Evolutionary conservation across 805 yeast species (phyloP), one percentile per base, ranked within the genome.

Genomic region (Wickerhamiella parazyma): DNA sequence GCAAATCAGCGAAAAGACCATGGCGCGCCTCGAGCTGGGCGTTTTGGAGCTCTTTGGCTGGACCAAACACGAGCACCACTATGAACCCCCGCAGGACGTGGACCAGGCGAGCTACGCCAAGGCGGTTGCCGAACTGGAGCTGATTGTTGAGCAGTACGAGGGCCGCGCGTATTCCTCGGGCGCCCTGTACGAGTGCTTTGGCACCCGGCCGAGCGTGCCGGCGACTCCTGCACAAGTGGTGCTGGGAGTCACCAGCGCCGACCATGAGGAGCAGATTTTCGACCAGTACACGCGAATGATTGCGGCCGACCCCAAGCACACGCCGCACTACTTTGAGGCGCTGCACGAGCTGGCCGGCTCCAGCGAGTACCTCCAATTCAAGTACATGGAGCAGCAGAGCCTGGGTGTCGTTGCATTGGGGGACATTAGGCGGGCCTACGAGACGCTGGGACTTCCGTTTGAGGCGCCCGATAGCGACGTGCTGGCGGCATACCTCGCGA

Each of bases 241-340:
- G 19, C 44, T 52, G 18, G 56, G 58, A 14, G 29, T 38, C 17
- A 35, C 39, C 11, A n/a, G 33, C 9, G 16, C 39, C 9, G 44
- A 60, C 53, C 51, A 65, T 20, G 80, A 75, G 48, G 63, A 67
- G 14, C 57, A 65, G 25, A 62, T 80, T 10, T 64, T 67, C 11
- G 61, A 62, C 16, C 66, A 73, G 33, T 80, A 71, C 53, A 66
- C 69, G 17, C 54, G 57, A 0, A 66, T 69, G 43, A 51, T 57
- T 3, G 41, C 48, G 0, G 45, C 64, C 39, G 83, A 79, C 55
- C 68, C 72, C 0, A 55, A 49, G 0, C 62, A 68, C 38, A 48
- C 55, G 1, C 75, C 80, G 0, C 57, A 63, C 26, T 78, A 77
- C 50, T 70, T 74, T 50, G 86, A 80, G 55, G 71, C 79, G 0